Evolutionary conservation across 257 asterid species (phyloP), one percentile per base, ranked within the genome.

Genomic region (Solanum habrochaites): DNA sequence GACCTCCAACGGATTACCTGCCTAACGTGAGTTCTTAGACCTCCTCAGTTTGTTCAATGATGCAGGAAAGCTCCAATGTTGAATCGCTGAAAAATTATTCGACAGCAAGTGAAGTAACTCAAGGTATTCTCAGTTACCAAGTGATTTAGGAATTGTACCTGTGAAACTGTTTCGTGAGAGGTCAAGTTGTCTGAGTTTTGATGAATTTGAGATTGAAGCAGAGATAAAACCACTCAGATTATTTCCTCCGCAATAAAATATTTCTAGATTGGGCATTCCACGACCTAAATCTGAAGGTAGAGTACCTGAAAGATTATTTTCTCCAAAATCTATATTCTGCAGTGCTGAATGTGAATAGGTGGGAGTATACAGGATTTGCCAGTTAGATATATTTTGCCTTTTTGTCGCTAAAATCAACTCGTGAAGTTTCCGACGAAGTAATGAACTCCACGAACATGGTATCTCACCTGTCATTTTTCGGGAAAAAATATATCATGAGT

Each of bases 381-480:
- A 0, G 56, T 74, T 23, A 74, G 4, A 56, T 6, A n/a, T n/a
- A n/a, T n/a, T n/a, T n/a, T n/a, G n/a, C n/a, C 32, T 11, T 74
- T 74, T 10, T 1, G 3, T 3, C n/a, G 69, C 6, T 21, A 10
- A 23, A 5, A 0, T 1, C 72, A 66, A 1, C 0, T 0, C 4
- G 0, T 25, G 71, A n/a, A 27, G 18, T 66, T 27, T 66, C 20
- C 27, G 12, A 66, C 25, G 21, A n/a, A 66, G n/a, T 66, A 27
- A 2, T 37, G 2, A 66, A 20, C 72, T 11, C 35, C 35, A 64
- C 1, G n/a, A n/a, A n/a, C n/a, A n/a, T 5, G 71, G 18, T 64
- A 64, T 64, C 71, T 64, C 32, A 11, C 71, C 71, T 64, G 18
- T 64, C 32, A 64, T n/a, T 11, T 64, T 11, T 11, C 0, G 8